These are phyloP conservation scores for Oxalis stricta DNA, from an alignment of 441 rosid genomes.

Conservation along the genomic window DNA sequence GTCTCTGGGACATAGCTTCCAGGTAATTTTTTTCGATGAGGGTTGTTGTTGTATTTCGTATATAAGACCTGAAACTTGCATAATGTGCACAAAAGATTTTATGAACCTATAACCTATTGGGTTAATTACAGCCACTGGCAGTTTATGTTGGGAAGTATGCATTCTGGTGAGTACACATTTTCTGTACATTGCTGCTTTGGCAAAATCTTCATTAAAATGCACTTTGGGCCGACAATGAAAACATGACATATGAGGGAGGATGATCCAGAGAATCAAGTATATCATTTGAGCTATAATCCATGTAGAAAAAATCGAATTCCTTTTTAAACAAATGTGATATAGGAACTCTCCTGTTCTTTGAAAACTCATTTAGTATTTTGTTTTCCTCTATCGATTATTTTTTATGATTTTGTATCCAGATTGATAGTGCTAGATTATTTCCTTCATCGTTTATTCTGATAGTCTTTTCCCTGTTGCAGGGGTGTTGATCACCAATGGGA, in stretches of 20 bases:
- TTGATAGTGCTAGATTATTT: neutral
- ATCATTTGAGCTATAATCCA: no score
- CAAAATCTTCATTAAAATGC: no score
- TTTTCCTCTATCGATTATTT: no score
- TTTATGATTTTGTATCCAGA: neutral
- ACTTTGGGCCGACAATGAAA: no score
- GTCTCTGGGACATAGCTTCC: conserved; percentile 87
- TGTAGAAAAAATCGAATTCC: no score
- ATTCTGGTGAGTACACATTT: conserved; percentile 52
- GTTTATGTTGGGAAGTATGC: conserved; percentile 72
- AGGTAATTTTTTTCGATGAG: conserved; percentile 28
- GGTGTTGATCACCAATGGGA: conserved; percentile 93
- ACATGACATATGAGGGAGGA: no score
- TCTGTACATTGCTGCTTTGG: no score
- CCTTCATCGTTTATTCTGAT: neutral
- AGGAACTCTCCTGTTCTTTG: no score
- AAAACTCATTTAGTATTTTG: no score
- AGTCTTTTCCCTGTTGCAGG: conserved; percentile 22
- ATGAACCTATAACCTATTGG: conserved; percentile 6
- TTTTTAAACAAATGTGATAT: no score
- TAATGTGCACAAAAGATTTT: conserved; percentile 6
- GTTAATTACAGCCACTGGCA: conserved; percentile 55
- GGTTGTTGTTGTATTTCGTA: no score
- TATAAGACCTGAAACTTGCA: conserved; percentile 41
- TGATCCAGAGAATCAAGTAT: no score